Conservation (phyloP, 176 grass and related monocot genomes). For the Alopecurus myosuroides region DNA sequence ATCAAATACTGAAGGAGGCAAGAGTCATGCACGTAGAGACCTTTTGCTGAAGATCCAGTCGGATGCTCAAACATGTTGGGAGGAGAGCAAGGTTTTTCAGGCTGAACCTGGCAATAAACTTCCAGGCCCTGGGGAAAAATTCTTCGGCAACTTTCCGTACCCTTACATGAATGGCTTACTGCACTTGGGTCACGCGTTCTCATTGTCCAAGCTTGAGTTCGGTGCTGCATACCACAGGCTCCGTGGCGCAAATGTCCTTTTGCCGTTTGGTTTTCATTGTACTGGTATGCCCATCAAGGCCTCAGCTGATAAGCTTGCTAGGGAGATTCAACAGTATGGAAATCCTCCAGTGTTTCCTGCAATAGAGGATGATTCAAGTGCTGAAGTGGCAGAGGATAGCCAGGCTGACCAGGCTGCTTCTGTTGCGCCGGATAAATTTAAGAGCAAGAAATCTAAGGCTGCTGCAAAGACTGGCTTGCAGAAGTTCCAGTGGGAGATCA, state of each 20-base stretch:
- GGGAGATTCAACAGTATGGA: constrained; percentile 57
- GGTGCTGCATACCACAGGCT: constrained; percentile 64
- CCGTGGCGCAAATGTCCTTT: constrained; percentile 56
- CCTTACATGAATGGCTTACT: constrained; percentile 87
- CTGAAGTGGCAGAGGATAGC: constrained; percentile 23
- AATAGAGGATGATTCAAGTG: constrained; percentile 34
- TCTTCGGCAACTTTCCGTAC: constrained; percentile 80
- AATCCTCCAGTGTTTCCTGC: constrained; percentile 61
- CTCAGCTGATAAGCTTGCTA: constrained; percentile 65
- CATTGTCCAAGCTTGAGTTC: constrained; percentile 78
- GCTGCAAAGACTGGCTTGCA: constrained; percentile 50
- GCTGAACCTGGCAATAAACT: constrained; percentile 34
- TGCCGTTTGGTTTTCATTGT: constrained; percentile 79
- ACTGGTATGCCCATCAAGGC: constrained; percentile 90
- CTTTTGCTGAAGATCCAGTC: constrained; percentile 45
- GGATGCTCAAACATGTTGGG: constrained; percentile 42
- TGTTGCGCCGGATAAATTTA: constrained; percentile 57
- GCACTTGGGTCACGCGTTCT: constrained; percentile 70
- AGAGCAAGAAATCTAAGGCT: constrained; percentile 78
- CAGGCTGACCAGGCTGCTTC: constrained; percentile 24
- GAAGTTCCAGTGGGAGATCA: constrained; percentile 82
- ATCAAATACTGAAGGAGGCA: constrained; percentile 33
- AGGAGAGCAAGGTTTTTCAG: constrained; percentile 57
- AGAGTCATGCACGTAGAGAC: constrained; percentile 54
- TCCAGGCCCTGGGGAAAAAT: constrained; percentile 51